A percentile compares a stretch with the other conserved stretches of the same genome.
phyloP scores from a whole-genome alignment of 83 land plant species.

The Picea abies region DNA sequence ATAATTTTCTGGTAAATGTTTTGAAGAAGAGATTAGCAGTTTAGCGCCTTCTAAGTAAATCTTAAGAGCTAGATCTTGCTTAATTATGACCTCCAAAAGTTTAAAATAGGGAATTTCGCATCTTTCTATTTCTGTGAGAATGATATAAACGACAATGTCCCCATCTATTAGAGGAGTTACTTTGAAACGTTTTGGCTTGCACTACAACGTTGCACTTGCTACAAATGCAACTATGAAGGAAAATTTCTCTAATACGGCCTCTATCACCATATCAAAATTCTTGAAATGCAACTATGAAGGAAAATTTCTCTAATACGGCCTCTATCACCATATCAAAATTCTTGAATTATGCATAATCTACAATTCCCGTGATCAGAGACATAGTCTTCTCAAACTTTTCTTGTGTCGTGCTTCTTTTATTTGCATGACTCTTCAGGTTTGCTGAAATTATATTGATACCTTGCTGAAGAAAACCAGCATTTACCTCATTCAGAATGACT shows the following conservation, averaged over 20 bases:
- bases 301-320: constrained; percentile 84
- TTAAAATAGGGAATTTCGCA: no score
- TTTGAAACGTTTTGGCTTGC: no score
- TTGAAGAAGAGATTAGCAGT: no score
- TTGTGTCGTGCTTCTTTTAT: constrained; percentile 54
- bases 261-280: constrained; percentile 91
- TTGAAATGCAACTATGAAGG: constrained; percentile 22
- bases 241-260: constrained; percentile 87
- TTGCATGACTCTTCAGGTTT: constrained; percentile 64
- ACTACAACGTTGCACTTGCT: no score
- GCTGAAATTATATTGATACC: constrained; percentile 81
- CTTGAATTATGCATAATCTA: constrained; percentile 80
- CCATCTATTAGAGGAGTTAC: no score
- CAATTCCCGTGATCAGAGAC: constrained; percentile 65
- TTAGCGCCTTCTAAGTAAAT: no score
- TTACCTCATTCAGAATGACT: constrained; percentile 88
- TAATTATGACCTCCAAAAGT: no score
- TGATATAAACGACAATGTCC: no score
- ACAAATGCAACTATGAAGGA: constrained; percentile 18
- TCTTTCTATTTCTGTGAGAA: no score
- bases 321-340: constrained; percentile 95
- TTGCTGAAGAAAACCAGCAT: constrained; percentile 65
- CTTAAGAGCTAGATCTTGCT: no score
- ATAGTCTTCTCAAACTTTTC: constrained; percentile 66
- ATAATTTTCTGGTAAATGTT: no score